Evolutionary conservation across 2,329 filamentous ascomycete species (phyloP).

Genomic region (Stemphylium vesicarium): DNA sequence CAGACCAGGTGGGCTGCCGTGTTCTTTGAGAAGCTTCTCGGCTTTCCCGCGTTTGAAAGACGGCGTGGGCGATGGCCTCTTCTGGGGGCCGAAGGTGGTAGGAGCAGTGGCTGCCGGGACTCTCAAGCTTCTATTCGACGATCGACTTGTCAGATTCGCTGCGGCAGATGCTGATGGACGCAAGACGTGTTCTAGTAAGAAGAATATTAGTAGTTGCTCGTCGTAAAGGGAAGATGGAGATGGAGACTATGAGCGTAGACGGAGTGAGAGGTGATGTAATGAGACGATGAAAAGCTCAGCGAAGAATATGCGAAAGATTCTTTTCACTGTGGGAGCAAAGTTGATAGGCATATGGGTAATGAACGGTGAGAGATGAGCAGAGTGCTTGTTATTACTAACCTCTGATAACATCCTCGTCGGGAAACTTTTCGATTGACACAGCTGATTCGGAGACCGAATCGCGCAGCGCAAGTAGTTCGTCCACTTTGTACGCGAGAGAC

Average conservation of each 20-base stretch:
- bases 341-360: slow-evolving; percentile 15
- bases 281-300: background rate
- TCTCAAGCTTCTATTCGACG: slow-evolving; percentile 36
- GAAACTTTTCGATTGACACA: slow-evolving; percentile 51
- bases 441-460: slow-evolving; percentile 52
- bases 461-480: slow-evolving; percentile 50
- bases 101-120: slow-evolving; percentile 24
- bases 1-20: slow-evolving; percentile 58
- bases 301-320: background rate
- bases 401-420: slow-evolving; percentile 52
- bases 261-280: background rate
- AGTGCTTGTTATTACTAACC: slow-evolving; percentile 36
- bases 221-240: background rate
- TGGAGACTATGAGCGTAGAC: background rate
- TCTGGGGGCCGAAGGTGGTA: slow-evolving; percentile 29
- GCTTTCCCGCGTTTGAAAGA: slow-evolving; percentile 59
- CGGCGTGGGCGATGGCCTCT: slow-evolving; percentile 56
- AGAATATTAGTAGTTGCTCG: slow-evolving; percentile 12
- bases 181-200: slow-evolving; percentile 47
- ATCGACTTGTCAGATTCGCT: slow-evolving; percentile 34
- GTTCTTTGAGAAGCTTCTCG: slow-evolving; percentile 58
- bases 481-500: slow-evolving; percentile 49
- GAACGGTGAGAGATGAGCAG: slow-evolving; percentile 21
- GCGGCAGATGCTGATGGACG: slow-evolving; percentile 51
- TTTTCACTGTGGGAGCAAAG: background rate